These are phyloP conservation scores for Calycina marina DNA, from an alignment of 2,329 filamentous ascomycete genomes.

Conservation along the genomic window DNA sequence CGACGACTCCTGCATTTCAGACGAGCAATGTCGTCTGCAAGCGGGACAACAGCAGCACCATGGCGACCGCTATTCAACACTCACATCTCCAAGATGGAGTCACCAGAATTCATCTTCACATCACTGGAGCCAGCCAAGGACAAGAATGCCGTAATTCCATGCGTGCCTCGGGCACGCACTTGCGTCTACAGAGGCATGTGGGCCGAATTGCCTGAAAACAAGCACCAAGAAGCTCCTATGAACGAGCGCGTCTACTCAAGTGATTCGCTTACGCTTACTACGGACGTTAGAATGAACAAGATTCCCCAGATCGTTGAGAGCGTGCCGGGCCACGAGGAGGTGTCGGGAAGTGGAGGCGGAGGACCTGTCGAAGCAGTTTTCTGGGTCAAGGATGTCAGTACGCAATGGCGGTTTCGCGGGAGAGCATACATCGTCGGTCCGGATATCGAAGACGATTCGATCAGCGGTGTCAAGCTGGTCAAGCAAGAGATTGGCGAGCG, in stretches of 20 bases:
- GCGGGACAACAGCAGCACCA: constrained; percentile 16
- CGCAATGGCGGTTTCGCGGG: constrained; percentile 78
- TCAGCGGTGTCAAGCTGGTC: constrained; percentile 39
- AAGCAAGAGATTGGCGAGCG: constrained; percentile 43
- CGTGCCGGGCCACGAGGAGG: constrained; percentile 30
- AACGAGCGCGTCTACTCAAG: constrained; percentile 62
- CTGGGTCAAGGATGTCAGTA: constrained; percentile 56
- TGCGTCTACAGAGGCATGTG: constrained; percentile 82
- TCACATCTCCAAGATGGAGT: constrained; percentile 23
- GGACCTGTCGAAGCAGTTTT: constrained; percentile 69
- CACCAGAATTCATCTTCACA: constrained; percentile 26
- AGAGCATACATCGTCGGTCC: constrained; percentile 59
- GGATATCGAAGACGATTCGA: constrained; percentile 42
- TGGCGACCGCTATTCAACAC: constrained; percentile 23
- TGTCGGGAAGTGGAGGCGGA: constrained; percentile 34
- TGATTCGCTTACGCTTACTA: constrained; percentile 73
- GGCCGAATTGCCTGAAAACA: constrained; percentile 55
- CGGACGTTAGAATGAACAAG: constrained; percentile 80
- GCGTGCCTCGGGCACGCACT: constrained; percentile 47
- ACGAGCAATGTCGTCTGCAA: constrained; percentile 20
- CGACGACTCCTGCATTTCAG: constrained; percentile 15
- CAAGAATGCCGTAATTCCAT: constrained; percentile 23
- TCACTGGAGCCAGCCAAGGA: constrained; percentile 29
- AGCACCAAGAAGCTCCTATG: constrained; percentile 53
- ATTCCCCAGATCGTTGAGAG: constrained; percentile 50